These are phyloP conservation scores for Vinca minor DNA, from an alignment of 257 asterid species.

Conservation along the genomic window DNA sequence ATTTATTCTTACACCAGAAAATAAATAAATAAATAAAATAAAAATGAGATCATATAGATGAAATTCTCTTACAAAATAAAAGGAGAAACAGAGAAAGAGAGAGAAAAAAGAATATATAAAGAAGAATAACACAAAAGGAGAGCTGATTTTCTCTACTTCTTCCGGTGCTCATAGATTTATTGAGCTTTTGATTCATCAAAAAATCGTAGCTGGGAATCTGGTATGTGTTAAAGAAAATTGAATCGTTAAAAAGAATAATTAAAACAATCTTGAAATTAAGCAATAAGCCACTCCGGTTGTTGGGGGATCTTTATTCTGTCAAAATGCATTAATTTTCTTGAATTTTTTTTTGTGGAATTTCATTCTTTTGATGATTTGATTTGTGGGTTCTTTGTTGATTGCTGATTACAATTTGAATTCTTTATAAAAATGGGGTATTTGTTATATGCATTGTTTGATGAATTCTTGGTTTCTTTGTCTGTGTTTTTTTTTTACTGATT, in stretches of 20 bases:
- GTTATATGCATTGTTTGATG: constrained; percentile 33
- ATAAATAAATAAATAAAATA: no score
- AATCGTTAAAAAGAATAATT: not conserved
- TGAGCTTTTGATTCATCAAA: constrained; percentile 37
- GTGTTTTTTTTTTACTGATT: constrained; percentile 19
- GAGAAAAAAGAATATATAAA: constrained; percentile 12
- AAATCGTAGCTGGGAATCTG: constrained; percentile 49
- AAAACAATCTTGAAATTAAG: not conserved
- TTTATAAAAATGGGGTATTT: constrained; percentile 18
- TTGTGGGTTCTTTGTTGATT: constrained; percentile 27
- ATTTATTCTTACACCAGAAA: not conserved
- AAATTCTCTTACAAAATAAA: constrained; percentile 6
- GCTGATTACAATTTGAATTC: constrained; percentile 19
- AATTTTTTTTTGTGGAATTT: constrained; percentile 20
- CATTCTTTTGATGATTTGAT: constrained; percentile 31
- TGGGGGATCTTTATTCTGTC: constrained; percentile 9
- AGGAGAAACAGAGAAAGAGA: no score
- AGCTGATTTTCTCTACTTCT: constrained; percentile 40
- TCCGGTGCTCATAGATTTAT: constrained; percentile 57
- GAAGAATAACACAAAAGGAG: no score
- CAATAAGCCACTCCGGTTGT: constrained; percentile 3
- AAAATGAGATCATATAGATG: not conserved
- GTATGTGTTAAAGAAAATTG: constrained; percentile 48
- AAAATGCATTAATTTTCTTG: constrained; percentile 18
- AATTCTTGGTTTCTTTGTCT: constrained; percentile 29